A percentile compares a stretch with the other conserved stretches of the same genome.
These are phyloP conservation scores for Clarireedia sp. DNA, from an alignment of 2,329 filamentous ascomycete species.

Conservation along the genomic window DNA sequence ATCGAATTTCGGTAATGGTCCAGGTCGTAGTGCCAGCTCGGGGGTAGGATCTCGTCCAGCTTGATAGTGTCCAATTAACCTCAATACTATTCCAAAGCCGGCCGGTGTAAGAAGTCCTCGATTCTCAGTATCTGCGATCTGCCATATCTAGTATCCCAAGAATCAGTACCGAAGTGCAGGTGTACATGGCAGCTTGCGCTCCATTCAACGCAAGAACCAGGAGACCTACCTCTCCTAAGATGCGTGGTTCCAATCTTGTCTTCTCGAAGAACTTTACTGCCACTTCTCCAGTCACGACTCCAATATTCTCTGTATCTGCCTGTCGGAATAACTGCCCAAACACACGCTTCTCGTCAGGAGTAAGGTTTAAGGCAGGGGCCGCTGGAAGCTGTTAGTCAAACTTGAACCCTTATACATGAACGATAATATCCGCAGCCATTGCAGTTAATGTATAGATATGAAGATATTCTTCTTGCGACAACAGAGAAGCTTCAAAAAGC, in stretches of 20 bases:
- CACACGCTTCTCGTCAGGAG: slow-evolving; percentile 82
- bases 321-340: slow-evolving; percentile 91
- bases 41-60: slow-evolving; percentile 72
- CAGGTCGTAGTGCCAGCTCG: slow-evolving; percentile 76
- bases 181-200: not conserved
- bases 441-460: not conserved
- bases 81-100: slow-evolving; percentile 86
- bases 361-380: slow-evolving; percentile 72
- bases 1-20: slow-evolving; percentile 88
- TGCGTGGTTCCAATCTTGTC: slow-evolving; percentile 76
- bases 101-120: slow-evolving; percentile 85
- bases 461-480: not conserved
- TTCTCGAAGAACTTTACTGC: slow-evolving; percentile 98
- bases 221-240: slow-evolving; percentile 67
- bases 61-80: slow-evolving; percentile 93
- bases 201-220: not conserved
- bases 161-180: not conserved
- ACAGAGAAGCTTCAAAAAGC: not conserved
- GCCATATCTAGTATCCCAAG: slow-evolving; percentile 69
- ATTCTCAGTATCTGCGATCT: slow-evolving; percentile 96
- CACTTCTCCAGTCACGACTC: slow-evolving; percentile 90
- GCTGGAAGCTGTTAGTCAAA: slow-evolving; percentile 32
- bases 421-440: not conserved
- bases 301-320: slow-evolving; percentile 84
- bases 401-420: not conserved